A percentile compares a stretch with the other conserved stretches of the same genome.
Evolutionary conservation across 2,329 filamentous ascomycete genomes (phyloP).

Genomic region (Emydomyces testavorans): DNA sequence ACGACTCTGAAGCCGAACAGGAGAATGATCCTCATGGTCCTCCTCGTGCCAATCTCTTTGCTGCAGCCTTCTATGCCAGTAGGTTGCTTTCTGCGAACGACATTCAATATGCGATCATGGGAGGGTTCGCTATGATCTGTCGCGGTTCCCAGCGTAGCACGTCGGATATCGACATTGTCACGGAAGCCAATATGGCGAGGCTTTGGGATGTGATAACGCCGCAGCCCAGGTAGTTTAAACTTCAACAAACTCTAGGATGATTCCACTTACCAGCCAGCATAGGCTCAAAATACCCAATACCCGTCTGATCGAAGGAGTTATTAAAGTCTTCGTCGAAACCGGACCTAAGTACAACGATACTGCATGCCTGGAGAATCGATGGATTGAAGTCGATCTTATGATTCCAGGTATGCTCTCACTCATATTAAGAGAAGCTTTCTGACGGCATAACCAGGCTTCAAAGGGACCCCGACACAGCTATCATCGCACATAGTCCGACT

Average conservation of each 20-base stretch:
- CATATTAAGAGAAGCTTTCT: not conserved
- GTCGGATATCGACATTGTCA: not conserved
- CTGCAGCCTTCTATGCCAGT: not conserved
- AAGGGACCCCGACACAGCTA: not conserved
- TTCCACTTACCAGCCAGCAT: not conserved
- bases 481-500: not conserved
- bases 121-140: constrained; percentile 3
- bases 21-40: not conserved
- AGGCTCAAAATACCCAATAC: not conserved
- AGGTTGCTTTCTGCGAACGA: not conserved
- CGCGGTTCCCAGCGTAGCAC: not conserved
- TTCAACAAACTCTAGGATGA: too few relatives aligned
- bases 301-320: not conserved
- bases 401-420: not conserved
- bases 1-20: constrained; percentile 1
- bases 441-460: not conserved
- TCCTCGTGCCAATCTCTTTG: not conserved
- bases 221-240: not conserved
- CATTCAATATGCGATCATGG: not conserved
- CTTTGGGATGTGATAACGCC: not conserved
- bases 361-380: not conserved
- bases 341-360: not conserved
- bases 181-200: not conserved
- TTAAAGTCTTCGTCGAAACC: not conserved
- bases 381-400: not conserved